phyloP scores from a whole-genome alignment of 352 stramenopile species.

The Globisporangium rhizosaccharum region DNA sequence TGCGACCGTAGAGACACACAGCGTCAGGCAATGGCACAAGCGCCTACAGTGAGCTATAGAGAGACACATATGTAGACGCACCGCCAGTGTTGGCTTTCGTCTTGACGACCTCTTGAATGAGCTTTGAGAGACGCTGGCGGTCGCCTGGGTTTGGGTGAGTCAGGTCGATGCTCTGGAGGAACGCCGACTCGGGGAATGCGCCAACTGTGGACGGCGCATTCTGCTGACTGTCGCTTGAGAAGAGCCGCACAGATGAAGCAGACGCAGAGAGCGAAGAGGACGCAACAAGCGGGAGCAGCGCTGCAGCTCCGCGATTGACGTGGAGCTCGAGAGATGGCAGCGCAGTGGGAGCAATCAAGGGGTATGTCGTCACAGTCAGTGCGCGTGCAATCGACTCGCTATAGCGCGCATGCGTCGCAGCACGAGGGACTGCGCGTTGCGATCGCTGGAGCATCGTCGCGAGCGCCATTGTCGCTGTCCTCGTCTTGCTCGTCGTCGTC shows the following conservation, averaged over 20 bases:
- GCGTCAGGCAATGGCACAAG: background rate
- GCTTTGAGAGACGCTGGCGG: constrained; percentile 46
- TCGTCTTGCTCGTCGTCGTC: background rate
- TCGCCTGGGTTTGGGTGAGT: constrained; percentile 28
- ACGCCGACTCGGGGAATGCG: constrained; percentile 21
- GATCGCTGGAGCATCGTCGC: background rate
- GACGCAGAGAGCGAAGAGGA: background rate
- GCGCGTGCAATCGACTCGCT: background rate
- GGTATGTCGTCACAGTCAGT: background rate
- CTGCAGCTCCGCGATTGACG: background rate
- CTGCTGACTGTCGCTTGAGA: background rate
- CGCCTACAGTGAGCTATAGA: background rate
- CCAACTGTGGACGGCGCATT: background rate
- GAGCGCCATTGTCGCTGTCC: background rate
- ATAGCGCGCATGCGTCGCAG: background rate
- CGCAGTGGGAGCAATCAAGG: background rate
- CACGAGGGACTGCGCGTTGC: background rate
- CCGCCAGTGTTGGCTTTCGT: constrained; percentile 60
- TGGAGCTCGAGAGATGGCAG: background rate
- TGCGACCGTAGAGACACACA: background rate
- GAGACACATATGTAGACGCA: constrained; percentile 16
- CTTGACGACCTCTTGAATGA: constrained; percentile 66
- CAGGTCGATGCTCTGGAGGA: constrained; percentile 48
- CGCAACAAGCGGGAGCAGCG: background rate
- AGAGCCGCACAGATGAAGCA: background rate